phyloP scores from a whole-genome alignment of 2,329 filamentous ascomycete genomes.

The Trichoderma cornu-damae region DNA sequence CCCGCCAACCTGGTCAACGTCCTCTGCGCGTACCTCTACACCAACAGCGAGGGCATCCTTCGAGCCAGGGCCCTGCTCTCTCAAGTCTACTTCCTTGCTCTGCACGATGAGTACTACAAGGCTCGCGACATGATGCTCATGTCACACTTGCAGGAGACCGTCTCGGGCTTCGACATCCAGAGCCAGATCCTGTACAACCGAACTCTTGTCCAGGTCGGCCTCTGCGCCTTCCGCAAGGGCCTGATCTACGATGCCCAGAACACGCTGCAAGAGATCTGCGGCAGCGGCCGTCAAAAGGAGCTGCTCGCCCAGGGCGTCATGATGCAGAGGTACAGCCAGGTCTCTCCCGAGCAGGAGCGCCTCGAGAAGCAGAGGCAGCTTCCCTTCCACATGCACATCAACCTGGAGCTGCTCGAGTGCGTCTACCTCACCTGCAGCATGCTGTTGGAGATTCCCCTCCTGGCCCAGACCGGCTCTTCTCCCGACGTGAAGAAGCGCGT shows the following conservation, averaged over 20 bases:
- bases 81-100: conserved; percentile 96
- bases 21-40: conserved; percentile 92
- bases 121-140: conserved; percentile 99
- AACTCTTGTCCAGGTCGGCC: conserved; percentile 92
- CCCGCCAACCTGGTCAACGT: conserved; percentile 72
- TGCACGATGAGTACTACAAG: conserved; percentile 97
- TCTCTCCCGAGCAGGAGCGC: conserved; percentile 95
- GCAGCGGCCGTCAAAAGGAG: conserved; percentile 96
- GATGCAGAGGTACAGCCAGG: conserved; percentile 93
- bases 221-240: conserved; percentile 95
- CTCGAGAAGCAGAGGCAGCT: conserved; percentile 95
- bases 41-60: conserved; percentile 91
- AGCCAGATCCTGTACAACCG: conserved; percentile 99
- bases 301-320: conserved; percentile 95
- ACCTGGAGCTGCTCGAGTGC: conserved; percentile 94
- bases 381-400: conserved; percentile 99
- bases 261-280: conserved; percentile 95
- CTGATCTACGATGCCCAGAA: conserved; percentile 97
- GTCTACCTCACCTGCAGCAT: conserved; percentile 99
- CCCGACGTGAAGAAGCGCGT: conserved; percentile 96
- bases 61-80: conserved; percentile 95
- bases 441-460: conserved; percentile 94
- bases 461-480: conserved; percentile 93
- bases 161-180: conserved; percentile 91
- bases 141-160: conserved; percentile 97